Percentiles rank a stretch among this genome's conserved stretches.
Evolutionary conservation across 768 basidiomycete species (phyloP).

Genomic region (Lactarius trivialis): DNA sequence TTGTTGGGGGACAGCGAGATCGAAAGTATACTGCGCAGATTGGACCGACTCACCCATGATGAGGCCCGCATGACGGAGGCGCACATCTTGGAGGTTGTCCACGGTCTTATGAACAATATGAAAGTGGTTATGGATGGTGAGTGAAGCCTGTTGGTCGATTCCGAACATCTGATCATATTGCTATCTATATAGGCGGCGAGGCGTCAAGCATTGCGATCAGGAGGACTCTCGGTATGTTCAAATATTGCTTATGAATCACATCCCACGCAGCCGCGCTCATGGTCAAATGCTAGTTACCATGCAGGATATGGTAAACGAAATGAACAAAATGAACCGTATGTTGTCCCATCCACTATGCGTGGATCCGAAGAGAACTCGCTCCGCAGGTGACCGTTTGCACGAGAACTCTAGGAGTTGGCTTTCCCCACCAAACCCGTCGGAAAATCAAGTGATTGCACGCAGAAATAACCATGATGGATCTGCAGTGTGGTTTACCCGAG

Average conservation of each 20-base stretch:
- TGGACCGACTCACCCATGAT: background rate
- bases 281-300: background rate
- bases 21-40: background rate
- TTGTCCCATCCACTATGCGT: background rate
- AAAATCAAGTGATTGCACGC: background rate
- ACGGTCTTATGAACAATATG: background rate
- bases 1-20: background rate
- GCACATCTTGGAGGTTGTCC: background rate
- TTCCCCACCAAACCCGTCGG: slow-evolving; percentile 1
- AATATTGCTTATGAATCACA: background rate
- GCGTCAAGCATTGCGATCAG: background rate
- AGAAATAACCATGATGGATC: background rate
- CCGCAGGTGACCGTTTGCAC: background rate
- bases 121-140: background rate
- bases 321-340: slow-evolving; percentile 2
- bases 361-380: background rate
- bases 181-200: background rate
- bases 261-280: background rate
- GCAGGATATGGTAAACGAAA: background rate
- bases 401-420: background rate
- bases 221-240: background rate
- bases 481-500: background rate
- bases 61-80: background rate
- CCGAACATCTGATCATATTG: background rate
- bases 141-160: background rate